phyloP scores from a whole-genome alignment of 345 rosid species.

The Melastoma malabathricum region DNA sequence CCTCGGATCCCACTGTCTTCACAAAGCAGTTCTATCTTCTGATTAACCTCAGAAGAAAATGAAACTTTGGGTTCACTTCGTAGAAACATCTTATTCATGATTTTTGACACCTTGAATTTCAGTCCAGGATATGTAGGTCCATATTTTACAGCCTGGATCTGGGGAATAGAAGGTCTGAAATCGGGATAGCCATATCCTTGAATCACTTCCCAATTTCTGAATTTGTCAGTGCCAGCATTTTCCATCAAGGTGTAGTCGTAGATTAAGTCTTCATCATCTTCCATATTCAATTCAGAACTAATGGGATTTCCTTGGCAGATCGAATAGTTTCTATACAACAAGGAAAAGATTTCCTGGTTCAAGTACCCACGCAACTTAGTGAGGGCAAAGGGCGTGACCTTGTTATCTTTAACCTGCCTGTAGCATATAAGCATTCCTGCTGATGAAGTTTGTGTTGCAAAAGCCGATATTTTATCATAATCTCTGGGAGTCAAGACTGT shows the following conservation, averaged over 20 bases:
- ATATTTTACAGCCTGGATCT: constrained; percentile 1
- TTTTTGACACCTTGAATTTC: constrained; percentile 19
- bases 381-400: constrained; percentile 29
- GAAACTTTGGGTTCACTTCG: constrained; percentile 5
- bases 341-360: constrained; percentile 26
- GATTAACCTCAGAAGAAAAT: constrained; percentile 10
- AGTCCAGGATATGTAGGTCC: constrained; percentile 14
- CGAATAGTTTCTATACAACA: constrained; percentile 6
- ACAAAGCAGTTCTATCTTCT: constrained; percentile 31
- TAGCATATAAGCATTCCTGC: constrained; percentile 21
- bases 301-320: constrained; percentile 11
- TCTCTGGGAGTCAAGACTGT: constrained; percentile 31
- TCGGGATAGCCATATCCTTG: constrained; percentile 8
- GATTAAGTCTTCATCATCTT: constrained; percentile 10
- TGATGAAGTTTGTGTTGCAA: constrained; percentile 5
- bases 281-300: constrained; percentile 6
- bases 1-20: constrained; percentile 47
- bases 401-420: constrained; percentile 28
- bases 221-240: too few species aligned
- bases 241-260: constrained; percentile 1
- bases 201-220: too few species aligned
- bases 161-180: constrained; percentile 7
- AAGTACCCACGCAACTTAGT: constrained; percentile 33
- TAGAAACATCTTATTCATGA: constrained; percentile 5
- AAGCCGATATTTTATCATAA: constrained; percentile 19